Base-by-base conservation (phyloP, 73 alveolate species). In the Tetrahymena borealis region DNA sequence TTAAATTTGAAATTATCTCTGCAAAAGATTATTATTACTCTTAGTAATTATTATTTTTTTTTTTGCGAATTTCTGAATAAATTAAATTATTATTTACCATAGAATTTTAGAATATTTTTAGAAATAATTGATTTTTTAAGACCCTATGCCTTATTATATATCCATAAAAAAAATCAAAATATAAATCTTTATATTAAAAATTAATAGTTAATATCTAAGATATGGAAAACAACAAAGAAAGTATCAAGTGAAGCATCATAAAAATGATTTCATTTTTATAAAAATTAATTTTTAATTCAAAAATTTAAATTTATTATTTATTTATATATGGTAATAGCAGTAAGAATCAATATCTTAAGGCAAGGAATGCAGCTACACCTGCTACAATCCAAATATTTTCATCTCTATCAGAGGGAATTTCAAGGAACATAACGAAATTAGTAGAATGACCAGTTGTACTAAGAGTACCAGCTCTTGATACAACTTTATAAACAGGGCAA, bases 401-500 rank as follows among this genome's bases (percentile, higher is more conserved):
- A 39, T 93, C 97, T 78, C 96, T 97, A 43, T 96, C 94, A 32
- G 98, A 95, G 40, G 99, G 99, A 91, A 98, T 93, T 79, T 98
- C 99, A 36, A 98, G 96, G 98, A 96, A 97, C 96, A 98, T 90
- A 20, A 98, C 99, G 93, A 96, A 97, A 94, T 97, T 97, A 91
- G 99, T 98, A 6, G 99, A 97, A 95, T 98, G 99, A 20, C 99
- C 99, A 33, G 99, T 97, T 33, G 99, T 98, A 38, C 98, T 94
- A 90, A 96, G 93, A 94, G 99, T 97, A 78, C 98, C 99, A 91
- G 98, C 96, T 94, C 99, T 97, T 78, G 98, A 94, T 9, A 97
- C 95, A 39, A 97, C 98, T 94, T 97, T 96, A 95, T 95, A 95
- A 79, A 93, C 79, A 20, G 99, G 99, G 35, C 98, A 90, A 78